phyloP scores from a whole-genome alignment of 2,329 filamentous ascomycete genomes.

The Coniosporium tulheliwenetii region DNA sequence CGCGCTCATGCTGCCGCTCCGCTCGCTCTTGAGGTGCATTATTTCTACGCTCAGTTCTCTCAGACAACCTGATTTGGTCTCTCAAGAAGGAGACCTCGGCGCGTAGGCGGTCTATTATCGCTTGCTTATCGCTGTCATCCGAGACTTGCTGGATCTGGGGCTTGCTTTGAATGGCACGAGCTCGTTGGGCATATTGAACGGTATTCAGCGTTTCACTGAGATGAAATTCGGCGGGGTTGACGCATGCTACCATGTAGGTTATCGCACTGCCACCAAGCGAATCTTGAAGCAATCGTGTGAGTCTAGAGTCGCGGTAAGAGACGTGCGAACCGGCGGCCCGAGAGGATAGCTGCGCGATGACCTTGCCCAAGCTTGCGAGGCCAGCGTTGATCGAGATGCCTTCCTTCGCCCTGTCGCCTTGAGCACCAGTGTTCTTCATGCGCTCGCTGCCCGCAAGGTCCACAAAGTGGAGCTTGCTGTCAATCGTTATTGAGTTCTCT shows the following conservation, averaged over 20 bases:
- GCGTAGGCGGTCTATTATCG: slow-evolving; percentile 80
- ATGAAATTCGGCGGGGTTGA: slow-evolving; percentile 93
- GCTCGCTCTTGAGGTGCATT: slow-evolving; percentile 11
- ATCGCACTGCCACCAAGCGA: slow-evolving; percentile 93
- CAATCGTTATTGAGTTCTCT: slow-evolving; percentile 62
- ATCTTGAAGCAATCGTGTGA: slow-evolving; percentile 89
- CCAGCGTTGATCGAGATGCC: slow-evolving; percentile 98
- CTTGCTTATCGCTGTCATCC: slow-evolving; percentile 88
- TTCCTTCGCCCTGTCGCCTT: slow-evolving; percentile 85
- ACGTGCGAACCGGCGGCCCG: slow-evolving; percentile 78
- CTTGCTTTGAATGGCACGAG: slow-evolving; percentile 92
- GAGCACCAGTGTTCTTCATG: slow-evolving; percentile 90
- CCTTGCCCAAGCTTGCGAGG: slow-evolving; percentile 85
- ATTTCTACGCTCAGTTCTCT: slow-evolving; percentile 46
- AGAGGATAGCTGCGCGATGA: slow-evolving; percentile 93
- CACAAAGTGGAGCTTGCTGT: slow-evolving; percentile 98
- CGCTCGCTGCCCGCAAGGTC: slow-evolving; percentile 94
- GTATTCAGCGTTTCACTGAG: slow-evolving; percentile 96
- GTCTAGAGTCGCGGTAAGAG: slow-evolving; percentile 94
- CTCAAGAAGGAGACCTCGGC: slow-evolving; percentile 87
- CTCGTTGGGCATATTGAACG: slow-evolving; percentile 87
- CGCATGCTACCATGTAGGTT: slow-evolving; percentile 98
- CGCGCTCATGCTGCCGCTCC: slow-evolving; percentile 30
- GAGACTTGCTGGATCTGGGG: slow-evolving; percentile 81
- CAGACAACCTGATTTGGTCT: slow-evolving; percentile 81